Base-by-base conservation (phyloP, 129 eudicot genomes). In the Smallanthus sonchifolius region DNA sequence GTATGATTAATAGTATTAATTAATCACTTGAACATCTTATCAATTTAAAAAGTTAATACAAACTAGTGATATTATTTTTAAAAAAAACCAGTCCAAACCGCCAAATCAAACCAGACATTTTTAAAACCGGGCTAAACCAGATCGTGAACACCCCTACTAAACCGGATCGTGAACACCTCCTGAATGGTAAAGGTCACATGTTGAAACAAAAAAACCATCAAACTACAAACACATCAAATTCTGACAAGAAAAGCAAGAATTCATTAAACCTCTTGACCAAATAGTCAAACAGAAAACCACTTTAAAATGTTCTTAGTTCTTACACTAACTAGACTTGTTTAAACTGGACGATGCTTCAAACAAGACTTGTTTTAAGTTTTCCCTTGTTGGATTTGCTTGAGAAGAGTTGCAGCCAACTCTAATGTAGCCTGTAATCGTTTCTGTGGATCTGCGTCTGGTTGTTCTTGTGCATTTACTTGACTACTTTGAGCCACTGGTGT, bases 311-410 rank as follows among this genome's bases (percentile, higher is more conserved):
- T 60, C 42, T 60, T 32, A 60, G 9, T 32, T 60, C 9, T 60
- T 60, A 60, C 39, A 13, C 42, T 60, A n/a, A n/a, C n/a, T n/a
- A n/a, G n/a, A n/a, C 59, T 52, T 60, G 40, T 34, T 13, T 6
- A 7, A 52, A 5, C 10, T 16, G 10, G 15, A 44, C 2, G 15
- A 44, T 44, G n/a, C 51, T 52, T 52, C 59, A 17, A 7, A 40
- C 45, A 6, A 40, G 45, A 39, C 24, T 8, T 70, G 4, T 13
- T 78, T 64, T 9, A 79, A 42, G 73, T 65, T 86, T 89, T 92
- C 69, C 92, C 95, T 74, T 89, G 96, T 74, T 92, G 96, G 45
- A 92, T 92, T 71, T 90, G 98, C 92, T 92, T 92, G 77, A 92
- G 95, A 75, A 92, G 90, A 68, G 96, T 85, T 0, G 98, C 96